phyloP scores from a whole-genome alignment of 768 basidiomycete genomes.

The Paxillus ammoniavirescens region DNA sequence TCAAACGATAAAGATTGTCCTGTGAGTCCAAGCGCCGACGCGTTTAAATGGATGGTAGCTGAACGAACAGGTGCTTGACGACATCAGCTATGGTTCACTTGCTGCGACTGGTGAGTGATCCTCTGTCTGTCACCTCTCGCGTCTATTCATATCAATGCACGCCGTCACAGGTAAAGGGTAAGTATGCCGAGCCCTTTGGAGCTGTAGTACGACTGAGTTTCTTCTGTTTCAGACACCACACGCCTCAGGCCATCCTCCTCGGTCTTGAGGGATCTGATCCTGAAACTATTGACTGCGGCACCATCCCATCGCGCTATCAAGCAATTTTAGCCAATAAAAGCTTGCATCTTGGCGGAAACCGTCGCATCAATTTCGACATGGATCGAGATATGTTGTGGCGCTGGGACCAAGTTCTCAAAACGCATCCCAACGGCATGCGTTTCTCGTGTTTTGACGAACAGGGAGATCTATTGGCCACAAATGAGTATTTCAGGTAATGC shows the following conservation, averaged over 20 bases:
- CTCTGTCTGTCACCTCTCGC: neutral
- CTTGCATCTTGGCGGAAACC: conserved; percentile 69
- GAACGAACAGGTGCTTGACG: neutral
- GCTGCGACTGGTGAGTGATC: conserved; percentile 76
- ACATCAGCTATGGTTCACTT: conserved; percentile 77
- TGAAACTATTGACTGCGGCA: conserved; percentile 88
- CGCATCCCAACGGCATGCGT: conserved; percentile 91
- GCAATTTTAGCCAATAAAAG: conserved; percentile 63
- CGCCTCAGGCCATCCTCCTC: conserved; percentile 82
- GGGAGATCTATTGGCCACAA: conserved; percentile 89
- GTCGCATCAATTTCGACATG: conserved; percentile 82
- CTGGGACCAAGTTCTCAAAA: conserved; percentile 85
- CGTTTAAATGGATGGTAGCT: conserved; percentile 6
- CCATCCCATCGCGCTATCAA: conserved; percentile 73
- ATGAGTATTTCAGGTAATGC: conserved; percentile 81
- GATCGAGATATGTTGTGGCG: conserved; percentile 92
- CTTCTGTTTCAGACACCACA: conserved; percentile 61
- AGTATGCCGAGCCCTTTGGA: conserved; percentile 16
- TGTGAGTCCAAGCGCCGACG: conserved; percentile 44
- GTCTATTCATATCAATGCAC: conserved; percentile 5
- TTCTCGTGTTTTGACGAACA: conserved; percentile 80
- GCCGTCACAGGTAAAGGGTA: conserved; percentile 68
- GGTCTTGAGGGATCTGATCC: conserved; percentile 89
- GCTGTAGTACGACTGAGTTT: conserved; percentile 2
- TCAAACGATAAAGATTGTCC: conserved; percentile 76